phyloP scores from a whole-genome alignment of 257 asterid genomes.

The Lithospermum erythrorhizon region DNA sequence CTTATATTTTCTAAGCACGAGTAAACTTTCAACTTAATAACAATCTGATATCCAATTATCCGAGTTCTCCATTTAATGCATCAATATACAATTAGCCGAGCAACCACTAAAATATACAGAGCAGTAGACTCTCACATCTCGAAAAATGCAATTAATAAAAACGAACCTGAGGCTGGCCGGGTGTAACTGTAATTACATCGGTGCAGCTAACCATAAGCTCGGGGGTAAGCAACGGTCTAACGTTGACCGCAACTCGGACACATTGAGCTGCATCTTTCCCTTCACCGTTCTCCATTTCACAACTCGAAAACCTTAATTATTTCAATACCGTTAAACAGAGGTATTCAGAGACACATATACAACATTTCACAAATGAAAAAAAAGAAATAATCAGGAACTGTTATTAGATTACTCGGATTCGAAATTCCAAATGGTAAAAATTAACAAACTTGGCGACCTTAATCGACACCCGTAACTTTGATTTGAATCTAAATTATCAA shows the following conservation, averaged over 20 bases:
- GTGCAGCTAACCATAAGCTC: slow-evolving; percentile 92
- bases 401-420: no score
- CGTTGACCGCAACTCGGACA: slow-evolving; percentile 80
- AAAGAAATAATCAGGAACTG: no score
- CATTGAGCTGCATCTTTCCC: slow-evolving; percentile 49
- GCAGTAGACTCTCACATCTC: background rate
- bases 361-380: background rate
- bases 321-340: slow-evolving; percentile 1
- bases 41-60: background rate
- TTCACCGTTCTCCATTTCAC: slow-evolving; percentile 51
- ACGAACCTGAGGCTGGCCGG: slow-evolving; percentile 69
- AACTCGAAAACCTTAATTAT: background rate
- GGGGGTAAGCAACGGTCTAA: slow-evolving; percentile 77
- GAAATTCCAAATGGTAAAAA: no score
- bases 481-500: no score
- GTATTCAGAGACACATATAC: background rate
- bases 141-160: background rate
- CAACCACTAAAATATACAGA: background rate
- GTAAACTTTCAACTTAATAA: no score
- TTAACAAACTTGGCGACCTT: no score
- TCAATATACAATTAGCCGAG: background rate
- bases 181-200: slow-evolving; percentile 66
- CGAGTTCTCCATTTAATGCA: background rate
- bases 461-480: no score
- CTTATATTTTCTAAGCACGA: no score